Evolutionary conservation across 2,329 filamentous ascomycete species (phyloP).

Genomic region (Helminthosporium solani): DNA sequence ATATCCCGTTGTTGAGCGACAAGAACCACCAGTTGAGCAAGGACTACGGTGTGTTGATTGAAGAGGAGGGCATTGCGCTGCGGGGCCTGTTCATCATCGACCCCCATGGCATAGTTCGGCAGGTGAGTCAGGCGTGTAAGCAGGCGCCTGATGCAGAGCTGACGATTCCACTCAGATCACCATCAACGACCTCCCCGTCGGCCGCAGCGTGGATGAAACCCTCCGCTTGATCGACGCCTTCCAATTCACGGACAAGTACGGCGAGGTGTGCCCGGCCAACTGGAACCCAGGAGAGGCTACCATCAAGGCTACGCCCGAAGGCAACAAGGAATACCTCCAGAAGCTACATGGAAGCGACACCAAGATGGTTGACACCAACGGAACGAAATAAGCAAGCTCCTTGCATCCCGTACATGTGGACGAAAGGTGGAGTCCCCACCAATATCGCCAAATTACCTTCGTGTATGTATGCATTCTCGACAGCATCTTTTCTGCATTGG

Average conservation of each 20-base stretch:
- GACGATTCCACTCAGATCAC: slow-evolving; percentile 57
- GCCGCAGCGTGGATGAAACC: slow-evolving; percentile 64
- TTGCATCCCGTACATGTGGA: background rate
- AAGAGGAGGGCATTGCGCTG: slow-evolving; percentile 64
- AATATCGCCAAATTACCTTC: too few relatives aligned
- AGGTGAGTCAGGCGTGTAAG: slow-evolving; percentile 41
- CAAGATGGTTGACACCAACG: slow-evolving; percentile 39
- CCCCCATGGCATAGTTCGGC: slow-evolving; percentile 60
- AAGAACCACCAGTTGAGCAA: slow-evolving; percentile 61
- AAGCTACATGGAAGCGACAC: slow-evolving; percentile 37
- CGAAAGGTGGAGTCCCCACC: background rate
- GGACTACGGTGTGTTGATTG: slow-evolving; percentile 64
- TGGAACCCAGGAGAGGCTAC: slow-evolving; percentile 45
- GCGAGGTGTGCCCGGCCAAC: slow-evolving; percentile 47
- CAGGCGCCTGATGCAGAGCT: too few relatives aligned
- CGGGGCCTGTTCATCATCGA: slow-evolving; percentile 67
- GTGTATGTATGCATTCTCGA: slow-evolving; percentile 1
- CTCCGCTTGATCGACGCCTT: slow-evolving; percentile 58
- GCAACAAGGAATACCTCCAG: slow-evolving; percentile 41
- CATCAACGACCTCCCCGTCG: slow-evolving; percentile 65
- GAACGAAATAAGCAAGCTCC: slow-evolving; percentile 22
- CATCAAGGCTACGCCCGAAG: slow-evolving; percentile 45
- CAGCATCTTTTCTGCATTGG: background rate
- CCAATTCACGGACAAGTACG: slow-evolving; percentile 48
- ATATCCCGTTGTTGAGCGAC: slow-evolving; percentile 63